phyloP scores from a whole-genome alignment of 208 protist genomes.

The Trypanosomatidae sp. region DNA sequence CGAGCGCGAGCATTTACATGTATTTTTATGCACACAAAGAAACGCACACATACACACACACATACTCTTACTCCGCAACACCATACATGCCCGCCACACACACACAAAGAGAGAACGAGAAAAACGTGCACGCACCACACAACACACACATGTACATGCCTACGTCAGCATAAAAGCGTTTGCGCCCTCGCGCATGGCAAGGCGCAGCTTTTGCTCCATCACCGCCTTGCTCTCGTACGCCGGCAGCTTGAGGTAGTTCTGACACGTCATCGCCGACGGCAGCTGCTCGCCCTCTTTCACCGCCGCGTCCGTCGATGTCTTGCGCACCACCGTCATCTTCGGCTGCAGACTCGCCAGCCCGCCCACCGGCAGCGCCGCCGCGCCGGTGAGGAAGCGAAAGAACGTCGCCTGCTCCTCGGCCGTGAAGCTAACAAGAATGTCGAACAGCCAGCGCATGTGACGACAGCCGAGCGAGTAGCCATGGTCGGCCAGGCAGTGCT shows the following conservation, averaged over 20 bases:
- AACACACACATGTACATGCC: no score
- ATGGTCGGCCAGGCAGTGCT: conserved; percentile 68
- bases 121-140: no score
- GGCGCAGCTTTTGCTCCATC: conserved; percentile 77
- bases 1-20: no score
- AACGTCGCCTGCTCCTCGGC: conserved; percentile 63
- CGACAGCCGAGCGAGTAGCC: conserved; percentile 69
- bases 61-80: no score
- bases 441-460: conserved; percentile 77
- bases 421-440: conserved; percentile 64
- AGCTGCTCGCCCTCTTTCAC: conserved; percentile 63
- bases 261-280: conserved; percentile 88
- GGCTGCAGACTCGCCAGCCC: conserved; percentile 59
- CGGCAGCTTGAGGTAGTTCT: conserved; percentile 90
- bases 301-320: conserved; percentile 35
- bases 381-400: conserved; percentile 85
- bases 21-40: no score
- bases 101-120: no score
- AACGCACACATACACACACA: no score
- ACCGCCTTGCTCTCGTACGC: conserved; percentile 69
- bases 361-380: conserved; percentile 67
- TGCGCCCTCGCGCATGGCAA: conserved; percentile 74
- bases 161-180: conserved; percentile 82
- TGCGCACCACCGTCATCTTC: conserved; percentile 84
- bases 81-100: no score